Evolutionary conservation across 495 filamentous ascomycete genomes (phyloP).

Genomic region (Penicillium tannophilum): DNA sequence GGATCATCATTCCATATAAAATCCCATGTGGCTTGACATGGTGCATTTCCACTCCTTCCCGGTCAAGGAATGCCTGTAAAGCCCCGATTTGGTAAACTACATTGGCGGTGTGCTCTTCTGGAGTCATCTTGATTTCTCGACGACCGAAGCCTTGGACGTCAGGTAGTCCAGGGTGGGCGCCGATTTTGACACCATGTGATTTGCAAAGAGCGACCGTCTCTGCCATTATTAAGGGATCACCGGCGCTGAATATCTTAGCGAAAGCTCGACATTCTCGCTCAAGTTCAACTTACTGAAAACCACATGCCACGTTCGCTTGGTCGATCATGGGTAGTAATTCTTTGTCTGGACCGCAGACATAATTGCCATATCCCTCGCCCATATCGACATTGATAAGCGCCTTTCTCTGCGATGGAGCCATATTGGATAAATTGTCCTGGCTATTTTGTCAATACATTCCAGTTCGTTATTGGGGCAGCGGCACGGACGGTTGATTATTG

Average conservation of each 20-base stretch:
- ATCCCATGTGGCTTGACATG: slow-evolving; percentile 64
- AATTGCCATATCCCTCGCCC: slow-evolving; percentile 55
- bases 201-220: slow-evolving; percentile 59
- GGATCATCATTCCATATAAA: slow-evolving; percentile 59
- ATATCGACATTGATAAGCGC: slow-evolving; percentile 56
- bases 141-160: slow-evolving; percentile 66
- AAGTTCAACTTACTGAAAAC: slow-evolving; percentile 44
- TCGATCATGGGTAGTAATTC: slow-evolving; percentile 61
- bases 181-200: slow-evolving; percentile 52
- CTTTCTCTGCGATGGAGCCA: slow-evolving; percentile 22
- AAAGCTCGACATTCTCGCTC: background rate
- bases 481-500: too few species aligned
- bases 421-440: background rate
- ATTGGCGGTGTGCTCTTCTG: slow-evolving; percentile 59
- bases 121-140: slow-evolving; percentile 54
- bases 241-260: slow-evolving; percentile 22
- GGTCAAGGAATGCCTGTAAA: slow-evolving; percentile 56
- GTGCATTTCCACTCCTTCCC: slow-evolving; percentile 54
- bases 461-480: too few species aligned
- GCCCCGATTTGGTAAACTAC: slow-evolving; percentile 63
- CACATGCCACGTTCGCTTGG: slow-evolving; percentile 65
- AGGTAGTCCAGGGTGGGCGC: slow-evolving; percentile 63
- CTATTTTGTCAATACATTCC: too few species aligned
- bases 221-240: slow-evolving; percentile 62
- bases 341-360: slow-evolving; percentile 52